These are phyloP conservation scores for Linum lewisii DNA, from an alignment of 345 rosid species.

Conservation along the genomic window DNA sequence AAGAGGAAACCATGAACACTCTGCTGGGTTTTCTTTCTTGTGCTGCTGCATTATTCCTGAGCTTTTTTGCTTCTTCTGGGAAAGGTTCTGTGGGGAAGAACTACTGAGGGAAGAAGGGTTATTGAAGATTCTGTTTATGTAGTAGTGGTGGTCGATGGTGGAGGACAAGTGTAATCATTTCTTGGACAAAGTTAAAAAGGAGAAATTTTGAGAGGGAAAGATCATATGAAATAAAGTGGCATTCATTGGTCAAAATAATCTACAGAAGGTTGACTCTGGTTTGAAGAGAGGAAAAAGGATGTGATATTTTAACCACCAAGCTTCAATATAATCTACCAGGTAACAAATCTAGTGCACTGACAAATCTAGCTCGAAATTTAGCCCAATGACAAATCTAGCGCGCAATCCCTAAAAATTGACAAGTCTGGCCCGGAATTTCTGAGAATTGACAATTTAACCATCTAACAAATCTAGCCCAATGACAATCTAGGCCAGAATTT, in stretches of 20 bases:
- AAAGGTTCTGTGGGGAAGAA: constrained; percentile 9
- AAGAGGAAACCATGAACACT: background rate
- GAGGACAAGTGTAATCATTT: constrained; percentile 31
- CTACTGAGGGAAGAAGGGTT: constrained; percentile 7
- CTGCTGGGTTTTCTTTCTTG: background rate
- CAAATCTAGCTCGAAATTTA: too few relatives aligned
- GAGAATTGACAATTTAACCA: too few relatives aligned
- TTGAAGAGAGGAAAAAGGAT: background rate
- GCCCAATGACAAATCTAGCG: too few relatives aligned
- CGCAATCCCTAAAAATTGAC: too few relatives aligned
- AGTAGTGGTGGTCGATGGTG: constrained; percentile 18
- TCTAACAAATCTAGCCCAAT: too few relatives aligned
- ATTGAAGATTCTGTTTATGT: constrained; percentile 14
- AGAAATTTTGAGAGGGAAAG: constrained; percentile 37
- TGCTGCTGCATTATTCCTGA: constrained; percentile 6
- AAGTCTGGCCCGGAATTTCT: too few relatives aligned
- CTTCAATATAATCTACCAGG: too few relatives aligned
- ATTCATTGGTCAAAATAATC: constrained; percentile 21
- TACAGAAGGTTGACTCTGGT: too few relatives aligned
- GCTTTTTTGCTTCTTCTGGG: constrained; percentile 4
- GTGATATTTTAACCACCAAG: background rate
- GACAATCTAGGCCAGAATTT: too few relatives aligned
- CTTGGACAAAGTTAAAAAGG: constrained; percentile 16
- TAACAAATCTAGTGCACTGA: too few relatives aligned
- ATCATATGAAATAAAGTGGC: constrained; percentile 44